Evolutionary conservation across 2,329 filamentous ascomycete species (phyloP), one percentile per base, ranked within the genome.

Genomic region (Exophiala dermatitidis): DNA sequence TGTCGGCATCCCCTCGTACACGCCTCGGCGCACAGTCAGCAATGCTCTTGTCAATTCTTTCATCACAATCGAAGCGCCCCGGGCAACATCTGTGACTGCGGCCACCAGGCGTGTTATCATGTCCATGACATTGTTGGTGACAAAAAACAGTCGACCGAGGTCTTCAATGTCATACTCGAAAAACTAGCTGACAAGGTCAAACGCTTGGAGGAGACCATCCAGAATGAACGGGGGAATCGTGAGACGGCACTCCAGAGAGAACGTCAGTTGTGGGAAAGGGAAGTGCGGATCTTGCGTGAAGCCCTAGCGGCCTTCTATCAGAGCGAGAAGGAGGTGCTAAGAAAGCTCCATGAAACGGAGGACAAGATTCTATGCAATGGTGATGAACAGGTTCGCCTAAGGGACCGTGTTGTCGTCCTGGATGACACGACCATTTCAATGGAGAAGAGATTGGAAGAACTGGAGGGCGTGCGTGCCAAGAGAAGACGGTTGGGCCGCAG

Each of bases 61-160:
- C 64, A 63, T 37, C 64, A 63, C 28, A 65, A 67, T 37, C 59
- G 62, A 29, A 61, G 52, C 47, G 69, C 68, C 8, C 71, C 71
- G 3, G 66, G 66, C 29, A 71, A 70, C n/a, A 67, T 63, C 46
- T 75, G 73, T 57, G 71, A 71, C 19, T 75, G 72, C 59, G 72
- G 72, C 9, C 72, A 75, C 62, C 72, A 73, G 62, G 72, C 72
- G 60, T 75, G 72, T 68, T 69, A 71, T 57, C 73, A 75, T 58
- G 68, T 58, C 19, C 49, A 54, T 50, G 43, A 53, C 30, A 36
- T 32, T 33, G 48, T 26, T 10, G 50, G 47, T 32, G 53, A 40
- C 29, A 50, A 50, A 48, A 46, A 34, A 47, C 52, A 44, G 12
- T 12, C 9, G 33, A 37, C n/a, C 38, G 58, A 48, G 37, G 53